Evolutionary conservation across 345 rosid genomes (phyloP).

Genomic region (Combretum micranthum): DNA sequence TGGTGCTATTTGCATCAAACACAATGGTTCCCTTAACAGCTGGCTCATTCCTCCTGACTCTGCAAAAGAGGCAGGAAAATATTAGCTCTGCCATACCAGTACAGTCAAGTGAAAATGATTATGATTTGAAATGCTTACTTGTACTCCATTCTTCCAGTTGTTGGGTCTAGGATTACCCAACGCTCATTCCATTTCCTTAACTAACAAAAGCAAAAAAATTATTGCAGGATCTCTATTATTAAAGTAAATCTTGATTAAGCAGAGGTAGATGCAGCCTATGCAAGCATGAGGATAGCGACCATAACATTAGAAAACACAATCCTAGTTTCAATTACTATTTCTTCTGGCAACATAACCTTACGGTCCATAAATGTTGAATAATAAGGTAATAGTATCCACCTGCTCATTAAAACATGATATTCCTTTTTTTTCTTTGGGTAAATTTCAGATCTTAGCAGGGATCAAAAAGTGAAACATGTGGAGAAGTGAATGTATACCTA

Average conservation of each 20-base stretch:
- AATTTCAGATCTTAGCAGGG: no score
- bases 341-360: no score
- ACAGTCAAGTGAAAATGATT: background rate
- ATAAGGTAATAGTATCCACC: no score
- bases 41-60: constrained; percentile 89
- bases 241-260: background rate
- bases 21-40: constrained; percentile 68
- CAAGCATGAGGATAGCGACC: no score
- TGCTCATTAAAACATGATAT: no score
- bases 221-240: background rate
- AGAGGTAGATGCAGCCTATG: no score
- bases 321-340: no score
- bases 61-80: constrained; percentile 12
- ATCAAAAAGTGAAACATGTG: no score
- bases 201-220: constrained; percentile 25
- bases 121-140: constrained; percentile 38
- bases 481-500: no score
- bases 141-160: constrained; percentile 94
- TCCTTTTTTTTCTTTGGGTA: no score
- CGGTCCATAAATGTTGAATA: no score
- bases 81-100: background rate
- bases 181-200: constrained; percentile 97
- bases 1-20: constrained; percentile 89
- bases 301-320: no score
- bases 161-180: constrained; percentile 95